Conservation (phyloP, 2,329 filamentous ascomycete genomes). For the Phyllosticta citribraziliensis region DNA sequence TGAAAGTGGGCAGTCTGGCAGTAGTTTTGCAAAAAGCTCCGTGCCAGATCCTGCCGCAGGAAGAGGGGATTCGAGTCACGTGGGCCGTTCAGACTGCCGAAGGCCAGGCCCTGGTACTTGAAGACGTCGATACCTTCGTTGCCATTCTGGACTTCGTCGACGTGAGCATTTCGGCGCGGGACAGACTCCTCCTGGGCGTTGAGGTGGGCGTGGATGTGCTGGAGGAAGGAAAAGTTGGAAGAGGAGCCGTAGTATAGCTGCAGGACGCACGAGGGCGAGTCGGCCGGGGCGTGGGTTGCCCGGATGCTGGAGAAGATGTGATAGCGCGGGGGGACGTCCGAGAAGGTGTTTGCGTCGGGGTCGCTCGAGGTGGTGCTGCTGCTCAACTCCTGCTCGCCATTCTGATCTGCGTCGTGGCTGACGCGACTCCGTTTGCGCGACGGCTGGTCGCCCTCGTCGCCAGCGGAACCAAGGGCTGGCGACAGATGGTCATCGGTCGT, state of each 20-base stretch:
- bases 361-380: neutral
- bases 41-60: conserved; percentile 5
- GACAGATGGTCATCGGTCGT: neutral
- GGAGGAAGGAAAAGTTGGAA: conserved; percentile 10
- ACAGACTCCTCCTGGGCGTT: conserved; percentile 6
- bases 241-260: conserved; percentile 12
- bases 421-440: neutral
- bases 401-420: neutral
- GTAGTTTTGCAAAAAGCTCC: conserved; percentile 9
- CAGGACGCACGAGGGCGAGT: conserved; percentile 8
- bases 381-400: neutral
- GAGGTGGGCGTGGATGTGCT: conserved; percentile 9
- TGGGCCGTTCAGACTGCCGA: conserved; percentile 1
- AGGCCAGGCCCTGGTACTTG: conserved; percentile 11
- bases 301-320: conserved; percentile 11
- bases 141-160: conserved; percentile 8
- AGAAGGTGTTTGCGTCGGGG: conserved; percentile 3
- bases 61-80: conserved; percentile 9
- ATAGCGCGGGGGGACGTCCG: conserved; percentile 8
- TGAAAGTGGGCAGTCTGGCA: neutral
- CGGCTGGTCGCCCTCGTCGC: neutral
- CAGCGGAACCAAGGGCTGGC: neutral
- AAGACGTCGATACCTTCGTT: conserved; percentile 8
- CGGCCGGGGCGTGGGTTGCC: conserved; percentile 3
- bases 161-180: neutral